phyloP scores from a whole-genome alignment of 2,329 filamentous ascomycete species.

The Colletotrichum orchidophilum region DNA sequence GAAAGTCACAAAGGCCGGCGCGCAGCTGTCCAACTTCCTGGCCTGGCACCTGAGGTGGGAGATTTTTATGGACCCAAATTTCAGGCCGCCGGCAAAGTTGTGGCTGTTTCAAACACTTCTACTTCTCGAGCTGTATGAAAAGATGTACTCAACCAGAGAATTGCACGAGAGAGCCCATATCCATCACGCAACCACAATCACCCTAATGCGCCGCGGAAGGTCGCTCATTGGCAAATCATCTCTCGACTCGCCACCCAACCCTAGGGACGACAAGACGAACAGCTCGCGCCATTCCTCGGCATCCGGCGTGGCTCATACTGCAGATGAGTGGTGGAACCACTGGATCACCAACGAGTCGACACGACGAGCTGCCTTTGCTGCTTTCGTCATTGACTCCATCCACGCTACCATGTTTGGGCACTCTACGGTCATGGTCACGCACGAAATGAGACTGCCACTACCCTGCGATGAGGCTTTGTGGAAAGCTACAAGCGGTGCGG shows the following conservation, averaged over 20 bases:
- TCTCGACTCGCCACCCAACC: slow-evolving; percentile 83
- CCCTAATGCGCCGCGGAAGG: slow-evolving; percentile 91
- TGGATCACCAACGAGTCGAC: slow-evolving; percentile 97
- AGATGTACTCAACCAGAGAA: slow-evolving; percentile 94
- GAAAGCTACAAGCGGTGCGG: slow-evolving; percentile 87
- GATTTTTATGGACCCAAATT: slow-evolving; percentile 91
- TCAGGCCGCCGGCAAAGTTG: slow-evolving; percentile 89
- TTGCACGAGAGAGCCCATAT: slow-evolving; percentile 96
- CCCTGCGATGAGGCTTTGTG: slow-evolving; percentile 94
- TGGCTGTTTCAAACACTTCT: slow-evolving; percentile 96
- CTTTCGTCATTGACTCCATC: slow-evolving; percentile 94
- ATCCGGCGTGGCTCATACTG: slow-evolving; percentile 71
- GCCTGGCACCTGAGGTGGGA: slow-evolving; percentile 96
- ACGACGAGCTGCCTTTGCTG: slow-evolving; percentile 87
- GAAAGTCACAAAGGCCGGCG: slow-evolving; percentile 78
- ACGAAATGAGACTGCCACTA: slow-evolving; percentile 90
- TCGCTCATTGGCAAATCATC: slow-evolving; percentile 88
- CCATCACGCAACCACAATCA: slow-evolving; percentile 94
- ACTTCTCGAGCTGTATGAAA: slow-evolving; percentile 92
- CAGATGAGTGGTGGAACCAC: slow-evolving; percentile 92
- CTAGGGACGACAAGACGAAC: slow-evolving; percentile 66
- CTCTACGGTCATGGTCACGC: slow-evolving; percentile 94
- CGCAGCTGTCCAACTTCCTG: slow-evolving; percentile 87
- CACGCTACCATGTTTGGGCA: slow-evolving; percentile 99
- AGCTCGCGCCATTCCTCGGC: slow-evolving; percentile 70